phyloP scores from a whole-genome alignment of 305 asterid species.

The Ruellia speciosa region DNA sequence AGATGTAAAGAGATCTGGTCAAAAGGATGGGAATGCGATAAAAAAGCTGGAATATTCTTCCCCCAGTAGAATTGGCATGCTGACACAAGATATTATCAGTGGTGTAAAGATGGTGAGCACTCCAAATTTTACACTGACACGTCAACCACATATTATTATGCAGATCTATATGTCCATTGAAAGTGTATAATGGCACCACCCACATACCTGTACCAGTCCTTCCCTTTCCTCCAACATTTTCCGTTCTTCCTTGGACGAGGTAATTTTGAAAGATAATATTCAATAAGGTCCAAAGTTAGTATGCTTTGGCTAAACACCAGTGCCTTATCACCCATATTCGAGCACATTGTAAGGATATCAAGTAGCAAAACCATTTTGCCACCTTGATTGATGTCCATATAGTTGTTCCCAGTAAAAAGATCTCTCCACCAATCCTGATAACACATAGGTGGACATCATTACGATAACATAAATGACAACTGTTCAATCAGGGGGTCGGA shows the following conservation, averaged over 20 bases:
- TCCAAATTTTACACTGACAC: constrained; percentile 10
- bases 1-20: too few relatives aligned
- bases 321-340: constrained; percentile 79
- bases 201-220: constrained; percentile 96
- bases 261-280: constrained; percentile 70
- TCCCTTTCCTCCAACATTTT: constrained; percentile 81
- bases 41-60: too few relatives aligned
- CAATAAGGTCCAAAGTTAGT: constrained; percentile 80
- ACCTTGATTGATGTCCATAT: constrained; percentile 65
- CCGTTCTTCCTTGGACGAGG: constrained; percentile 68
- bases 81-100: too few relatives aligned
- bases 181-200: constrained; percentile 17
- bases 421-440: constrained; percentile 94
- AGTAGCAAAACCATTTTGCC: constrained; percentile 96
- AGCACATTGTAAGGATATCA: constrained; percentile 80
- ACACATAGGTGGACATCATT: constrained; percentile 21
- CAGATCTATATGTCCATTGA: constrained; percentile 9
- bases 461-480: constrained; percentile 12
- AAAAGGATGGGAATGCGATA: too few relatives aligned
- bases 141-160: constrained; percentile 5
- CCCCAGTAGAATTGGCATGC: too few relatives aligned
- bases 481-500: constrained; percentile 1
- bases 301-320: constrained; percentile 94
- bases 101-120: neutral
- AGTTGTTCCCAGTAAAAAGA: constrained; percentile 56